phyloP scores from a whole-genome alignment of 1,284 basidiomycete genomes.

The Apiotrichum montevideense region DNA sequence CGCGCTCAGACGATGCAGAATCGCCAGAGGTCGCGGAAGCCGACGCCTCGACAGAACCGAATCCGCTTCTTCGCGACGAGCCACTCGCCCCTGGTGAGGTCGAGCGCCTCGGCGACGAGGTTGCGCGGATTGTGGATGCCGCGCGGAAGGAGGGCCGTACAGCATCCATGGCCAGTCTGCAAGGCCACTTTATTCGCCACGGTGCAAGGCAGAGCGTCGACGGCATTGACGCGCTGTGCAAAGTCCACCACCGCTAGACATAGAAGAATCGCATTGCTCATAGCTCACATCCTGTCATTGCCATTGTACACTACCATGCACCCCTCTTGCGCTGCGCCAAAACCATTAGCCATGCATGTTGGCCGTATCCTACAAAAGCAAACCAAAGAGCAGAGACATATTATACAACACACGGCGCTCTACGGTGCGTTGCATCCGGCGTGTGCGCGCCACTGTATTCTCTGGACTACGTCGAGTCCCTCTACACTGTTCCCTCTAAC shows the following conservation, averaged over 20 bases:
- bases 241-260: background rate
- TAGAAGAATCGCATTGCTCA: too few species aligned
- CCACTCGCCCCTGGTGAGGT: constrained; percentile 48
- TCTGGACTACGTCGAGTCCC: background rate
- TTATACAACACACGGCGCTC: too few species aligned
- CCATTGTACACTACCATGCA: too few species aligned
- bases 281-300: too few species aligned
- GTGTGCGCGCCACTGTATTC: too few species aligned
- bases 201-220: constrained; percentile 59
- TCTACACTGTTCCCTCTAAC: background rate
- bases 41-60: too few species aligned
- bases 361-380: too few species aligned
- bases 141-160: constrained; percentile 52
- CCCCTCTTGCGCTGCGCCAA: too few species aligned
- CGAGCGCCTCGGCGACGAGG: constrained; percentile 52
- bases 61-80: constrained; percentile 9
- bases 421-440: background rate
- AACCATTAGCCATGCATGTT: too few species aligned
- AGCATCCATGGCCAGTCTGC: constrained; percentile 88
- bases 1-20: background rate
- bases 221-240: constrained; percentile 50
- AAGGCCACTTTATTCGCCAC: constrained; percentile 83
- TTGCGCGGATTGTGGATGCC: constrained; percentile 54
- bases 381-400: too few species aligned
- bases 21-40: background rate